These are phyloP conservation scores for Cyphellophora attinorum DNA, from an alignment of 2,329 filamentous ascomycete species.

Conservation along the genomic window DNA sequence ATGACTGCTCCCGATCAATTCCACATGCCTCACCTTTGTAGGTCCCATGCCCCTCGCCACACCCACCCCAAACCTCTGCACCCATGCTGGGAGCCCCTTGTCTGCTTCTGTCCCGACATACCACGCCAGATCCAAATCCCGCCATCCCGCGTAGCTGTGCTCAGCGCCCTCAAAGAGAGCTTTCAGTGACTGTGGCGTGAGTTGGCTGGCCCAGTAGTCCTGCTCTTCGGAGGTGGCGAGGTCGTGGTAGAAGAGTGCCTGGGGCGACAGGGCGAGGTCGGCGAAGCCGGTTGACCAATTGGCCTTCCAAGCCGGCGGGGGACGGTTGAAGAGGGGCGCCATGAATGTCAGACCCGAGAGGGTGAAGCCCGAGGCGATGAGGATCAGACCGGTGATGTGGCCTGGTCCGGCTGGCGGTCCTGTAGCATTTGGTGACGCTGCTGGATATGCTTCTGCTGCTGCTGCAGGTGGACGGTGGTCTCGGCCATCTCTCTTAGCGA, in stretches of 20 bases:
- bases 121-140: constrained; percentile 38
- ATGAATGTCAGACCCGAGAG: constrained; percentile 30
- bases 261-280: constrained; percentile 26
- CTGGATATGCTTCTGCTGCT: too few species aligned
- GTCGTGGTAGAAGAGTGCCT: constrained; percentile 43
- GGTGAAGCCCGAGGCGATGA: constrained; percentile 37
- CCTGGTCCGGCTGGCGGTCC: constrained; percentile 1
- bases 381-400: constrained; percentile 34
- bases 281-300: constrained; percentile 33
- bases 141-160: constrained; percentile 37
- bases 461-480: too few species aligned
- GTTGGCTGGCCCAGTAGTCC: constrained; percentile 31
- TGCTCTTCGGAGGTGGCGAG: constrained; percentile 35
- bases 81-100: constrained; percentile 27
- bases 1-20: constrained; percentile 39
- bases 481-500: too few species aligned
- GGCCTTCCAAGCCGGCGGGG: constrained; percentile 32
- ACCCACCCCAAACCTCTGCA: constrained; percentile 29
- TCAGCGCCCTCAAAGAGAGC: constrained; percentile 38
- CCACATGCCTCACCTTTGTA: constrained; percentile 25
- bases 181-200: constrained; percentile 33
- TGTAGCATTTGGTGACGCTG: constrained; percentile 10
- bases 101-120: constrained; percentile 37
- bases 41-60: constrained; percentile 28
- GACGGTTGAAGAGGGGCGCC: constrained; percentile 30